A percentile compares a stretch with the other conserved stretches of the same genome.
phyloP scores from a whole-genome alignment of 139 green algal species.

The Eudorina sp. region DNA sequence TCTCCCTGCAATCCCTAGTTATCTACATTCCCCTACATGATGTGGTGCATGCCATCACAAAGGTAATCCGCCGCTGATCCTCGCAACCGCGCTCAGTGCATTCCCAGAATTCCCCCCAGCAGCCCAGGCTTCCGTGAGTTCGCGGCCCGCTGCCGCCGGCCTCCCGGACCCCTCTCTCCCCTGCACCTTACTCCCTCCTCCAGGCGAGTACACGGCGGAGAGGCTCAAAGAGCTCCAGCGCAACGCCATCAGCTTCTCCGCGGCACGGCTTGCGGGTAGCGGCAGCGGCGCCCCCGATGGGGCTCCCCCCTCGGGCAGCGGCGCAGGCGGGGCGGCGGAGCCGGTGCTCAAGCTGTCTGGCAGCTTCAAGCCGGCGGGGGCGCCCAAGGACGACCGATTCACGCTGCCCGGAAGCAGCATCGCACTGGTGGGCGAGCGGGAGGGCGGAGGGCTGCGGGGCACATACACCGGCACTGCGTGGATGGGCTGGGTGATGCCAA shows the following conservation, averaged over 20 bases:
- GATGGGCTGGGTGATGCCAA: too few species aligned
- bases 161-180: background rate
- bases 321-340: slow-evolving; percentile 13
- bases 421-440: slow-evolving; percentile 24
- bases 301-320: background rate
- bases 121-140: too few species aligned
- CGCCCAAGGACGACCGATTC: slow-evolving; percentile 70
- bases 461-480: background rate
- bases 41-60: too few species aligned
- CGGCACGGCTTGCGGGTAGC: slow-evolving; percentile 26
- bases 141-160: background rate
- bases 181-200: background rate
- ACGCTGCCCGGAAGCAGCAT: slow-evolving; percentile 4
- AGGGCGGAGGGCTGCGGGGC: background rate
- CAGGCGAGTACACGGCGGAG: slow-evolving; percentile 81
- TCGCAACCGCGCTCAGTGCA: too few species aligned
- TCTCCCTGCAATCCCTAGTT: too few species aligned
- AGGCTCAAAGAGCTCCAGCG: slow-evolving; percentile 70
- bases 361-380: slow-evolving; percentile 75
- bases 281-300: background rate
- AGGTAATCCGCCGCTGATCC: too few species aligned
- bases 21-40: too few species aligned
- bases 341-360: slow-evolving; percentile 78
- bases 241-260: slow-evolving; percentile 62
- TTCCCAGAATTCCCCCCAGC: too few species aligned